Conservation (phyloP, 1,139 yeast genomes). For the Candida tunisiensis region DNA sequence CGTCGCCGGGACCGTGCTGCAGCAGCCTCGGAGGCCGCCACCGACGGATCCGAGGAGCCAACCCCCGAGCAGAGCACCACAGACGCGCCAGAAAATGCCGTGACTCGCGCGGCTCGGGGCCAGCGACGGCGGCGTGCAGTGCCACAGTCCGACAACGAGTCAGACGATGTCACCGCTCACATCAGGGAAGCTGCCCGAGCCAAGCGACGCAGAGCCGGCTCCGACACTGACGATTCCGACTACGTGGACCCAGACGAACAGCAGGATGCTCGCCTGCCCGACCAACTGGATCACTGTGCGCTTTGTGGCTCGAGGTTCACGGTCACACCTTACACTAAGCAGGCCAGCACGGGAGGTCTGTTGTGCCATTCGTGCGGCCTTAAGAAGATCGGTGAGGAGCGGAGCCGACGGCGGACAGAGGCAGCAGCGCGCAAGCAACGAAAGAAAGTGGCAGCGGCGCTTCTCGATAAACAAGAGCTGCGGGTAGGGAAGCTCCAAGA, state of each 20-base stretch:
- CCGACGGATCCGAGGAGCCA: conserved; percentile 14
- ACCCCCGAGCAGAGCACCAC: conserved; percentile 10
- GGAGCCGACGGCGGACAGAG: conserved; percentile 27
- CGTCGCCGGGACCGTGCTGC: conserved; percentile 26
- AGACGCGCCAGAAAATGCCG: conserved; percentile 2
- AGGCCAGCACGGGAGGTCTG: conserved; percentile 25
- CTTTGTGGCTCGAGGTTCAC: conserved; percentile 41
- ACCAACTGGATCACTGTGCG: conserved; percentile 26
- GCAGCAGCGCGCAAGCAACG: conserved; percentile 55
- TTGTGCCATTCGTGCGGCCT: conserved; percentile 49
- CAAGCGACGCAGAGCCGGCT: conserved; percentile 3
- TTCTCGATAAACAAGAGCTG: conserved; percentile 51
- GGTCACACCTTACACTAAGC: conserved; percentile 50
- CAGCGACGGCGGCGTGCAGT: conserved; percentile 3
- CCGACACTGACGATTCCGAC: conserved; percentile 1
- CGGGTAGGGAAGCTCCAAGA: conserved; percentile 61
- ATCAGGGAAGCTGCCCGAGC: too few species aligned
- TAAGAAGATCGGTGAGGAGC: conserved; percentile 4
- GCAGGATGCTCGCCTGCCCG: conserved; percentile 5
- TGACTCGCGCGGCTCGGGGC: background rate
- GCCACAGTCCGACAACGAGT: conserved; percentile 4
- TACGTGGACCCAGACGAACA: conserved; percentile 1
- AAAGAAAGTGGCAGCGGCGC: conserved; percentile 67
- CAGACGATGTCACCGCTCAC: conserved; percentile 4
- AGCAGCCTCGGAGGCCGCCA: conserved; percentile 21